Evolutionary conservation across 2,329 filamentous ascomycete species (phyloP).

Genomic region (Pseudogymnoascus sp.): DNA sequence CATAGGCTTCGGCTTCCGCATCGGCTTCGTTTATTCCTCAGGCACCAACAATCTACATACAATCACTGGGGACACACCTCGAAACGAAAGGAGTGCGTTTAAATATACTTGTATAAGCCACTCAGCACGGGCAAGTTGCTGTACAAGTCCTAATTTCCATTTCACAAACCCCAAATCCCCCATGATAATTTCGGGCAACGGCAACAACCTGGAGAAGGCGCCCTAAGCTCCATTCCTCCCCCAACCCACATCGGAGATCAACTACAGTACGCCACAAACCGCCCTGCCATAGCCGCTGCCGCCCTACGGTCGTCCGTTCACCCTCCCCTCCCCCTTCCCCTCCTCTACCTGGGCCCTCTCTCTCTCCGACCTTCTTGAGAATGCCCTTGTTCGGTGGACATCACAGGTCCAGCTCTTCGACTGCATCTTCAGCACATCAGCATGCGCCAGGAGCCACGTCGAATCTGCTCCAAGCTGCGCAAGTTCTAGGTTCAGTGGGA

Average conservation of each 20-base stretch:
- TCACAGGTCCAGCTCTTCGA: not conserved
- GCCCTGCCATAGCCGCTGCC: not conserved
- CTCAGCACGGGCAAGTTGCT: not conserved
- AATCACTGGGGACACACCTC: not conserved
- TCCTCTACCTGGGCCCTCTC: not conserved
- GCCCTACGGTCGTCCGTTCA: not conserved
- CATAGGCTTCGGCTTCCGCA: not conserved
- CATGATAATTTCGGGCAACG: not conserved
- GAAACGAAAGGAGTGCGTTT: not conserved
- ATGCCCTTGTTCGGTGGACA: constrained; percentile 8
- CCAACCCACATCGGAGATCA: not conserved
- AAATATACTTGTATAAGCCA: not conserved
- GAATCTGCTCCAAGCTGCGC: constrained; percentile 24
- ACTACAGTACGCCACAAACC: not conserved
- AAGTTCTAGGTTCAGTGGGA: constrained; percentile 24
- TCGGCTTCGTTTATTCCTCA: not conserved
- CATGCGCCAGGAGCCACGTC: constrained; percentile 20
- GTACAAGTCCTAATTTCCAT: not conserved
- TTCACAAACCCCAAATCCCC: not conserved
- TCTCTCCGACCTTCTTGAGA: not conserved
- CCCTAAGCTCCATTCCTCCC: not conserved
- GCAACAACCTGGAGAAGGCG: not conserved
- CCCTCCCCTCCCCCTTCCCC: not conserved
- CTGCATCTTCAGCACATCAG: constrained; percentile 16
- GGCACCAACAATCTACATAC: not conserved